A percentile compares a stretch with the other conserved stretches of the same genome.
phyloP scores from a whole-genome alignment of 169 alveolate species.

The Neospora caninum region DNA sequence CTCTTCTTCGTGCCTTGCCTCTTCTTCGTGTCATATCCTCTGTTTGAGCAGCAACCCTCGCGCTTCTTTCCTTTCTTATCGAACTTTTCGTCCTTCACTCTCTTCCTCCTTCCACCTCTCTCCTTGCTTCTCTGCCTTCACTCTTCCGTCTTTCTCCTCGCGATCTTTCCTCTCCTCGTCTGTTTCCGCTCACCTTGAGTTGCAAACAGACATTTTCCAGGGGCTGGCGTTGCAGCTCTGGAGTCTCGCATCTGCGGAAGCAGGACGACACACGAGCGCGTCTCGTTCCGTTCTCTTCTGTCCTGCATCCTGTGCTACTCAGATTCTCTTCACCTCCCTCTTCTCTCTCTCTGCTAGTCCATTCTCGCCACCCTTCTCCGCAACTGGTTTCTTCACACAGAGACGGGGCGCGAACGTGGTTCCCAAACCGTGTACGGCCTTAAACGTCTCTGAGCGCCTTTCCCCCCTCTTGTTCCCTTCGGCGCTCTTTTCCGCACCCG shows the following conservation, averaged over 20 bases:
- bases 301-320: too few species aligned
- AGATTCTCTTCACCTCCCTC: too few species aligned
- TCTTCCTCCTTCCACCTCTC: not conserved
- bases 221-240: slow-evolving; percentile 62
- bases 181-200: slow-evolving; percentile 57
- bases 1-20: not conserved
- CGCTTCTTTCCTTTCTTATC: not conserved
- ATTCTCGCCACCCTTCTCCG: too few species aligned
- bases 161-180: not conserved
- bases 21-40: not conserved
- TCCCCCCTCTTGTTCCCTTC: not conserved
- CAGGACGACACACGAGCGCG: too few species aligned
- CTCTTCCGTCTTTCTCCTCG: not conserved
- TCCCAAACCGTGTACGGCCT: too few species aligned
- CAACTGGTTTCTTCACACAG: too few species aligned
- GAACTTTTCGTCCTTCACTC: not conserved
- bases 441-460: not conserved
- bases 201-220: slow-evolving; percentile 62
- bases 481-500: not conserved
- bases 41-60: too few species aligned
- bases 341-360: too few species aligned
- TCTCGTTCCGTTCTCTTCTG: too few species aligned
- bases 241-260: slow-evolving; percentile 46
- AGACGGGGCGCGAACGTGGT: too few species aligned
- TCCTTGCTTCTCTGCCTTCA: not conserved